Conservation (phyloP, 257 asterid genomes). For the Leptodermis oblonga region DNA sequence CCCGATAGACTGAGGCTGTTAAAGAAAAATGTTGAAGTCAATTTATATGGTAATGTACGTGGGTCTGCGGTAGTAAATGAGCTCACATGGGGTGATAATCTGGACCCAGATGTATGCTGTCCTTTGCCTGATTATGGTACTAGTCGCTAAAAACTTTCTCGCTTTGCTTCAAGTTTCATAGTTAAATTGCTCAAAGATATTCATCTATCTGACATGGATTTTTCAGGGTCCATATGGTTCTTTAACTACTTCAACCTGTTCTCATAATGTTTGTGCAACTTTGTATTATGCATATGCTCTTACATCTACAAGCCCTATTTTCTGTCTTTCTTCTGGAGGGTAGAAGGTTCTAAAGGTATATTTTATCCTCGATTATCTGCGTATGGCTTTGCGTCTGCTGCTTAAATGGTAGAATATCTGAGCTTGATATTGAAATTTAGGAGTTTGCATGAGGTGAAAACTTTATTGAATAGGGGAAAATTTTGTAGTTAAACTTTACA, state of each 20-base stretch:
- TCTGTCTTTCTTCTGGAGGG: neutral
- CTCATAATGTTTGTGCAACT: neutral
- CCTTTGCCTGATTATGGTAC: slow-evolving; percentile 83
- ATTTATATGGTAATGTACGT: slow-evolving; percentile 66
- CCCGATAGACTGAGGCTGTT: slow-evolving; percentile 81
- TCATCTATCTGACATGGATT: neutral
- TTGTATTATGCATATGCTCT: neutral
- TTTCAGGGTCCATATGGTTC: neutral
- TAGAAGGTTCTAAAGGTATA: neutral
- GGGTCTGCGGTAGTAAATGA: slow-evolving; percentile 77
- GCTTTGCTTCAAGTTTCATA: neutral
- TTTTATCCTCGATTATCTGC: neutral
- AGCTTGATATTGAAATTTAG: neutral
- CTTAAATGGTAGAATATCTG: neutral
- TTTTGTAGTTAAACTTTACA: neutral
- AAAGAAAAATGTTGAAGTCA: slow-evolving; percentile 70
- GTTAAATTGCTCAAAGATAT: neutral
- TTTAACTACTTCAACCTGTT: neutral
- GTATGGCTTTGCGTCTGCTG: neutral
- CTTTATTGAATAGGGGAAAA: neutral
- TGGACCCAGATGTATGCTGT: slow-evolving; percentile 40
- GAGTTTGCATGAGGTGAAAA: neutral
- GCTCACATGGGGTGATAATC: slow-evolving; percentile 82
- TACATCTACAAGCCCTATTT: neutral
- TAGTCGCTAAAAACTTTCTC: neutral